These are phyloP conservation scores for Albugo candida DNA, from an alignment of 352 stramenopile genomes.

Conservation along the genomic window DNA sequence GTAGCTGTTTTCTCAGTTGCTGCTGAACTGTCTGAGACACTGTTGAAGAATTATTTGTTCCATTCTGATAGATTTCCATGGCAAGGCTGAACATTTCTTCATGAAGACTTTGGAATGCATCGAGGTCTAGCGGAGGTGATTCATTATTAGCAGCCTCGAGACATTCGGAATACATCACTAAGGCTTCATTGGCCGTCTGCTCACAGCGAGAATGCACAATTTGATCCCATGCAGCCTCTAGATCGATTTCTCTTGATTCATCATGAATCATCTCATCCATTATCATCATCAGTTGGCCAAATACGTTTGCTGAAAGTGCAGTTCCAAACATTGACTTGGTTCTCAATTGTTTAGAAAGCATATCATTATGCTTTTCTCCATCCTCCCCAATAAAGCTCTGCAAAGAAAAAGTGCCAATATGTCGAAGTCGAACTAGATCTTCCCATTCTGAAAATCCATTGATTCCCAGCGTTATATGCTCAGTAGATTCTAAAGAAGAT, in stretches of 20 bases:
- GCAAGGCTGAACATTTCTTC: constrained; percentile 46
- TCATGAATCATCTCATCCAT: constrained; percentile 13
- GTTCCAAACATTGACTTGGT: constrained; percentile 22
- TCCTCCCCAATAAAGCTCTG: too few species aligned
- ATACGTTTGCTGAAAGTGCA: constrained; percentile 32
- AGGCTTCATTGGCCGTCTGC: constrained; percentile 28
- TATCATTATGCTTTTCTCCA: too few species aligned
- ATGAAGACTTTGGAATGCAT: constrained; percentile 41
- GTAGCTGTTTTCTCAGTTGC: constrained; percentile 30
- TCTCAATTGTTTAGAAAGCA: too few species aligned
- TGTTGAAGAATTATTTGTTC: constrained; percentile 18
- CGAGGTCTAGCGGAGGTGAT: constrained; percentile 34
- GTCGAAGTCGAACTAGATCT: too few species aligned
- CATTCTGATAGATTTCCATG: constrained; percentile 42
- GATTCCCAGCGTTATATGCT: too few species aligned
- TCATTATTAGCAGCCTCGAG: constrained; percentile 36
- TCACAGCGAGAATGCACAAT: constrained; percentile 32
- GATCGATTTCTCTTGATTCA: constrained; percentile 18
- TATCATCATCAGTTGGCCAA: constrained; percentile 20
- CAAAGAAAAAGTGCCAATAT: too few species aligned
- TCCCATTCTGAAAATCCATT: too few species aligned
- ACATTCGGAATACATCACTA: constrained; percentile 57
- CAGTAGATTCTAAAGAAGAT: too few species aligned
- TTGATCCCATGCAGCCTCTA: constrained; percentile 45
- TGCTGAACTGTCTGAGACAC: constrained; percentile 20